A percentile compares a stretch with the other conserved stretches of the same genome.
Evolutionary conservation across 768 basidiomycete genomes (phyloP).

Genomic region (button mushroom (Agaricus bisporus)): DNA sequence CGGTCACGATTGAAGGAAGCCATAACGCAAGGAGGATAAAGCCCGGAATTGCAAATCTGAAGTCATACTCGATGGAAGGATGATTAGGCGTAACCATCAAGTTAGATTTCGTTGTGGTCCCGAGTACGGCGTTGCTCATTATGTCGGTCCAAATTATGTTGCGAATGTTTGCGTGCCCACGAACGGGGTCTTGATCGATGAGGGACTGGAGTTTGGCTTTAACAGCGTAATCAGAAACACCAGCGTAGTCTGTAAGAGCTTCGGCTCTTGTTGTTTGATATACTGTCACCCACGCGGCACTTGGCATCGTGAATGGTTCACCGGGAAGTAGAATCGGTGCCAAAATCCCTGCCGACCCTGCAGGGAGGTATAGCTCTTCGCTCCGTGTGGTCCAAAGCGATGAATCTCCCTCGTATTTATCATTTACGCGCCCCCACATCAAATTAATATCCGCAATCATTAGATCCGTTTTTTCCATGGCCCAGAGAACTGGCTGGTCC

Average conservation of each 20-base stretch:
- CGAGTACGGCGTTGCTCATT: background rate
- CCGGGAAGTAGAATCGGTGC: background rate
- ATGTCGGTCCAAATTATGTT: constrained; percentile 2
- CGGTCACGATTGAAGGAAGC: background rate
- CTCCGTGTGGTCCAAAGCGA: background rate
- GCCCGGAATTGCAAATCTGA: background rate
- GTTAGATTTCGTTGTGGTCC: background rate
- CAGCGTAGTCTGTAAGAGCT: background rate
- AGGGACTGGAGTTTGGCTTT: background rate
- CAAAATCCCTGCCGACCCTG: background rate
- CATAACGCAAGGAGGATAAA: constrained; percentile 1
- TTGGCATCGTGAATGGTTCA: background rate
- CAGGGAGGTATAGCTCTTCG: background rate
- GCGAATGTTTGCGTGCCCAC: background rate
- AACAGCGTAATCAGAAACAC: background rate
- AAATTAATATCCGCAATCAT: background rate
- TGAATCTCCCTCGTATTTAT: background rate
- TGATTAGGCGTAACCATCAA: background rate
- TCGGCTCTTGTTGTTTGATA: background rate
- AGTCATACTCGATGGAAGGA: constrained; percentile 1
- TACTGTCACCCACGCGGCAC: background rate
- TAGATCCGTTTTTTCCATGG: background rate
- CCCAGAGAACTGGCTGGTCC: background rate
- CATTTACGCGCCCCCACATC: background rate
- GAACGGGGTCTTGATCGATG: background rate